phyloP scores from a whole-genome alignment of 169 alveolate species.

The Plasmodium gaboni region DNA sequence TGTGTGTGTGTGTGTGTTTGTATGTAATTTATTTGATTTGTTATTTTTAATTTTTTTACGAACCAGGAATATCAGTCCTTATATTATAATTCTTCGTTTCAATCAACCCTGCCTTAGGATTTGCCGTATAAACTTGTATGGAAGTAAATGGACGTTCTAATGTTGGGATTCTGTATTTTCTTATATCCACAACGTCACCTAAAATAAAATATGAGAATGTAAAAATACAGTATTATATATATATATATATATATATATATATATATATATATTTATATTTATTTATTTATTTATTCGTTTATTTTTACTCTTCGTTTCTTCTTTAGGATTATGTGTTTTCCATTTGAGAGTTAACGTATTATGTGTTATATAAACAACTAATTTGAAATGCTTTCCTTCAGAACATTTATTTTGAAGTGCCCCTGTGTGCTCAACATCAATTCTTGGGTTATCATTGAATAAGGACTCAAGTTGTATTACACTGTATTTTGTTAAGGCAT shows the following conservation, averaged over 20 bases:
- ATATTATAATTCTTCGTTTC: constrained; percentile 42
- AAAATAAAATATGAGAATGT: too few relatives aligned
- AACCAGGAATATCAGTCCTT: constrained; percentile 36
- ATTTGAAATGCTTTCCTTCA: not conserved
- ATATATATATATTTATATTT: too few relatives aligned
- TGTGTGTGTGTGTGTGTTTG: too few relatives aligned
- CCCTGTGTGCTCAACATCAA: not conserved
- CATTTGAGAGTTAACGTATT: constrained; percentile 8
- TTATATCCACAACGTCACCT: constrained; percentile 16
- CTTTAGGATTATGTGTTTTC: not conserved
- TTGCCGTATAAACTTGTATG: constrained; percentile 54
- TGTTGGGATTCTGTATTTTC: constrained; percentile 25
- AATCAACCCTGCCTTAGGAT: not conserved
- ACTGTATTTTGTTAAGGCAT: not conserved
- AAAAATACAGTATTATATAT: too few relatives aligned
- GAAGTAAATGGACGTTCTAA: constrained; percentile 49
- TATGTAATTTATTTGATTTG: not conserved
- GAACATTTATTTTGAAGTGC: constrained; percentile 1
- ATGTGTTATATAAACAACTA: not conserved
- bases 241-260: too few relatives aligned
- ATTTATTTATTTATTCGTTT: not conserved
- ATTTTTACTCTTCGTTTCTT: not conserved
- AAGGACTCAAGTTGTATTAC: too few relatives aligned
- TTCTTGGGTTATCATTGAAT: not conserved
- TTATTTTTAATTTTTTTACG: constrained; percentile 1